phyloP scores from a whole-genome alignment of 345 rosid species.

The Abelmoschus esculentus region DNA sequence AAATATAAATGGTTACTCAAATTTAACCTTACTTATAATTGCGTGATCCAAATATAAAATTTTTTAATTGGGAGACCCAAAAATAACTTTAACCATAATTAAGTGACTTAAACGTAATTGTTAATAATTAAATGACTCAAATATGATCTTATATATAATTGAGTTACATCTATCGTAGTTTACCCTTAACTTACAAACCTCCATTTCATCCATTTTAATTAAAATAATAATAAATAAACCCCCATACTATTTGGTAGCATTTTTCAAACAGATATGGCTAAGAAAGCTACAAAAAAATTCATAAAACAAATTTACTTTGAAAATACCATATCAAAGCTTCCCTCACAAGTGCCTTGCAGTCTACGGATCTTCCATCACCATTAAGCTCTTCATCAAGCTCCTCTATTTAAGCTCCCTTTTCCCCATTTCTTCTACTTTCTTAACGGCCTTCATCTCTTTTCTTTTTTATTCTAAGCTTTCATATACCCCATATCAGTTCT shows the following conservation, averaged over 20 bases:
- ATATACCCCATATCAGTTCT: slow-evolving; percentile 4
- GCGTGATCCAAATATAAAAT: no score
- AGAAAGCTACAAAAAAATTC: slow-evolving; percentile 1
- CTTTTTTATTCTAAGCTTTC: neutral
- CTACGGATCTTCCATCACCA: slow-evolving; percentile 52
- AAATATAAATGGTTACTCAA: no score
- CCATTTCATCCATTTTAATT: slow-evolving; percentile 13
- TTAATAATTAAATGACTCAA: no score
- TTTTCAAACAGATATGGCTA: slow-evolving; percentile 37
- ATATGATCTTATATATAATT: no score
- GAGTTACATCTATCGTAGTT: no score
- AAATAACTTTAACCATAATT: no score
- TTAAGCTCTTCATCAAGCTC: slow-evolving; percentile 20
- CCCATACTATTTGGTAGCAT: neutral
- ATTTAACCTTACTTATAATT: no score
- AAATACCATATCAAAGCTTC: slow-evolving; percentile 34
- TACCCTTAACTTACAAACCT: neutral
- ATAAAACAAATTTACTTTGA: neutral
- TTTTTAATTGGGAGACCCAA: no score
- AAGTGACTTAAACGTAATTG: no score
- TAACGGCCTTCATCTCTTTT: slow-evolving; percentile 33
- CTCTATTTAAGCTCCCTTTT: slow-evolving; percentile 51
- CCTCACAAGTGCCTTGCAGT: slow-evolving; percentile 46
- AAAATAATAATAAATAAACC: no score
- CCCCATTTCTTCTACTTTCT: slow-evolving; percentile 39